Evolutionary conservation across 1,139 yeast genomes (phyloP), one percentile per base, ranked within the genome.

Genomic region (Candida albicans): DNA sequence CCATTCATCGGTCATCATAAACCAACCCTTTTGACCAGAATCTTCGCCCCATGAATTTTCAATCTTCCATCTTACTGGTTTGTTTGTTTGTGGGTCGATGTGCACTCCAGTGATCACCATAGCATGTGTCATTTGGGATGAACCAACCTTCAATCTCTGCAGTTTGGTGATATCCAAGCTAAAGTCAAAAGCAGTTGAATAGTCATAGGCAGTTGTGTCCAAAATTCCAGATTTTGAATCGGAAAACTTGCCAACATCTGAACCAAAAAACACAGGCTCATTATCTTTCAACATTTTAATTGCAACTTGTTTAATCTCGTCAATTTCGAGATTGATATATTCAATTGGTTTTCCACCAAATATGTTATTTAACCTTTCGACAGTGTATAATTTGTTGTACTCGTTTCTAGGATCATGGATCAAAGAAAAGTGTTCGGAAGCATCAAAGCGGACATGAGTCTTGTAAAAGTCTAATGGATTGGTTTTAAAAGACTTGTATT

Each of bases 11-110:
- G 93, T 81, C 95, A 88, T 86, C 47, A 84, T 73, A 58, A 77
- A 87, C 62, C 77, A 82, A 11, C 96, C 95, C 55, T 84, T 84
- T 42, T 75, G 75, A 49, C 96, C 96, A 7, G 76, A 72, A 36
- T 77, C 86, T 43, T 78, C 76, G 50, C 95, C 95, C 96, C 96
- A 87, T 2, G 95, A 85, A 68, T 87, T 87, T 61, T 87, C 91
- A 42, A 88, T 89, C 61, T 84, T 80, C 82, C 91, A 87, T 59
- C 95, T 77, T 10, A 81, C 67, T 8, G 95, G 93, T 43, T 70
- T 65, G 18, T 59, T 58, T 13, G 64, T 51, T 13, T 47, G 43
- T 8, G 67, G 62, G 46, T 72, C 68, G 41, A 73, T 56, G 62
- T 87, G 91, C 38, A 85, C 93, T 12, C 82, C 87, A 26, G 84